Base-by-base conservation (phyloP, 148 eudicot genomes). In the Linanthus parryae region DNA sequence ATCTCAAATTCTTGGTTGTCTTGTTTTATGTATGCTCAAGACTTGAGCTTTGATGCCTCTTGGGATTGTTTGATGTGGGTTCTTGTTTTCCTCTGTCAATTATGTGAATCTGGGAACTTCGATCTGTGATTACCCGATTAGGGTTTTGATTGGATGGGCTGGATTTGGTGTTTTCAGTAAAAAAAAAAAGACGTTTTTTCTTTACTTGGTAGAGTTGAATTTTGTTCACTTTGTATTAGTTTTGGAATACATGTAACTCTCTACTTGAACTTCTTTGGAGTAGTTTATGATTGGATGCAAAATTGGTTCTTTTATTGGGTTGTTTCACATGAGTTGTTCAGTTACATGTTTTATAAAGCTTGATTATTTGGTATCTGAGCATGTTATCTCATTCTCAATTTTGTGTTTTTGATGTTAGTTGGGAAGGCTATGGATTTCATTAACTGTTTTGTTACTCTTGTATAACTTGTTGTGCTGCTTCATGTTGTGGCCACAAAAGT, bases 31-130 rank as follows among this genome's bases (percentile, higher is more conserved):
- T 36, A 24, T 60, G 59, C 52, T 57, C 48, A 54, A 26, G 62
- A 57, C 71, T 59, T 54, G 2, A n/a, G n/a, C n/a, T n/a, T 50
- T 35, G 40, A 59, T 69, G 68, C 72, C 73, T 73, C 45, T 24
- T 43, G 7, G 31, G n/a, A 28, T 52, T 37, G 11, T 10, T 38
- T 50, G n/a, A 17, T n/a, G n/a, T n/a, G n/a, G n/a, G n/a, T 14
- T 51, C 53, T 1, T 43, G 27, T 5, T 22, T 22, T 11, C 36
- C 3, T 23, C 2, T 37, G 40, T 33, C 16, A 23, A 2, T 33
- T 46, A 33, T 10, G 44, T 16, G 3, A 4, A 18, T 26, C 17
- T 48, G 30, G 16, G 26, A 38, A 9, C 12, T 40, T 36, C 17
- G 23, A 23, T 7, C n/a, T 21, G 2, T 26, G 50, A 43, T 56